Percentiles rank a stretch among this genome's conserved stretches.
These are phyloP conservation scores for Aspergillus unguis DNA, from an alignment of 2,329 filamentous ascomycete species.

Conservation along the genomic window DNA sequence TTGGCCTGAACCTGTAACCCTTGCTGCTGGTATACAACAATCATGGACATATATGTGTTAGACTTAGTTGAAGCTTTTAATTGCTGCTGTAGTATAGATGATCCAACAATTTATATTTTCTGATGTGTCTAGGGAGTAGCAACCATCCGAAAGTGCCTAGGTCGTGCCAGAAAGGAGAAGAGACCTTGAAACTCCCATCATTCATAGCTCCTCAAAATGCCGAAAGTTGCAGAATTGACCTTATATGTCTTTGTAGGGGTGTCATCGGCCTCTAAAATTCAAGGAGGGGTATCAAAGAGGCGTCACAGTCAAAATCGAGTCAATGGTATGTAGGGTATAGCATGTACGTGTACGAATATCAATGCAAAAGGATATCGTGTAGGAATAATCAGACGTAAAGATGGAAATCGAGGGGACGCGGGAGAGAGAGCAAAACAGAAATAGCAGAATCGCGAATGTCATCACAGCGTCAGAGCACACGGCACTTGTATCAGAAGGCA, in stretches of 20 bases:
- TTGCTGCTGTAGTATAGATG: not conserved
- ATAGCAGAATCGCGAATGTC: conserved; percentile 3
- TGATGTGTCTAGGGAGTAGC: not conserved
- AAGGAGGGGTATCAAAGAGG: not conserved
- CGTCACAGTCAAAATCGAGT: not conserved
- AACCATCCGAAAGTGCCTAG: not conserved
- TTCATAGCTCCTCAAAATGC: not conserved
- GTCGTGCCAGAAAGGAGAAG: not conserved
- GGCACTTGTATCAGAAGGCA: not conserved
- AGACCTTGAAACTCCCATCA: not conserved
- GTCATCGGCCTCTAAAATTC: conserved; percentile 1
- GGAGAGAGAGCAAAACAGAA: not conserved
- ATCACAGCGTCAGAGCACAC: not conserved
- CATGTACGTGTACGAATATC: conserved; percentile 2
- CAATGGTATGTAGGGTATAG: conserved; percentile 10
- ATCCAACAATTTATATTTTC: not conserved
- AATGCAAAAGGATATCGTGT: conserved; percentile 10
- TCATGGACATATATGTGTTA: no score
- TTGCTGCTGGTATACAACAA: no score
- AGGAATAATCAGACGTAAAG: not conserved
- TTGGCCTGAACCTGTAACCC: no score
- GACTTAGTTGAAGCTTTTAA: no score
- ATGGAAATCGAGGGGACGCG: not conserved
- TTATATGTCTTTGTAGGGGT: conserved; percentile 1
- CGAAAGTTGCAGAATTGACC: not conserved